phyloP scores from a whole-genome alignment of 331 rosid species.

The Phaseolus coccineus region DNA sequence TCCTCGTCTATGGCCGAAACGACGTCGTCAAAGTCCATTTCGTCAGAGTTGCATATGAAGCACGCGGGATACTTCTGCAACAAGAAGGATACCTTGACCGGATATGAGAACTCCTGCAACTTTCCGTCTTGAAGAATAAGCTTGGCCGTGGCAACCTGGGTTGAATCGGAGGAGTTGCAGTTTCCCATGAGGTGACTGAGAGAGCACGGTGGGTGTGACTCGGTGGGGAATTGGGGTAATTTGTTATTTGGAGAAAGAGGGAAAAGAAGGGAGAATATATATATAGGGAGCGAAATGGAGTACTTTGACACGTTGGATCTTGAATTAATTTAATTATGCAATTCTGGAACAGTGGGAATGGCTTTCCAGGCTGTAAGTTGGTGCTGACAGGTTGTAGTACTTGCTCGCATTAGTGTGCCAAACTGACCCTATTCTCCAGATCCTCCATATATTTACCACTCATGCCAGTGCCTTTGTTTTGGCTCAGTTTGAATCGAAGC shows the following conservation, averaged over 20 bases:
- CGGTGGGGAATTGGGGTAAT: not conserved
- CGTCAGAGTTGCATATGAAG: conserved; percentile 90
- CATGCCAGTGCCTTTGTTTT: conserved; percentile 18
- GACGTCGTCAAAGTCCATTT: conserved; percentile 84
- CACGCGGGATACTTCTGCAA: conserved; percentile 68
- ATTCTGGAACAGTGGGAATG: conserved; percentile 46
- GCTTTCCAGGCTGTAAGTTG: conserved; percentile 91
- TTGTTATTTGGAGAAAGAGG: not conserved
- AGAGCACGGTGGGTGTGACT: conserved; percentile 24
- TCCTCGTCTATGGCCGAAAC: conserved; percentile 65
- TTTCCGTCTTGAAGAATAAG: conserved; percentile 74
- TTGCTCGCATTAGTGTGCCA: conserved; percentile 37
- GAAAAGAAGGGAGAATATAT: conserved; percentile 42
- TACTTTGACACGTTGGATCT: conserved; percentile 59
- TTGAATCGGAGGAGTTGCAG: conserved; percentile 74
- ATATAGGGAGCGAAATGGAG: conserved; percentile 42
- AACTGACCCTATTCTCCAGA: conserved; percentile 37
- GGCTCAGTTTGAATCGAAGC: not conserved
- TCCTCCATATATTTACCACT: conserved; percentile 38
- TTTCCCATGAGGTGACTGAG: conserved; percentile 63
- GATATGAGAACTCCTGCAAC: conserved; percentile 70
- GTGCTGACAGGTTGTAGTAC: conserved; percentile 85
- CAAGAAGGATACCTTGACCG: conserved; percentile 74
- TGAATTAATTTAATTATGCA: conserved; percentile 30
- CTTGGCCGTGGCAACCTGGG: conserved; percentile 76